Conservation (phyloP, 1,139 yeast species). For the Saccharomyces hybrid region DNA sequence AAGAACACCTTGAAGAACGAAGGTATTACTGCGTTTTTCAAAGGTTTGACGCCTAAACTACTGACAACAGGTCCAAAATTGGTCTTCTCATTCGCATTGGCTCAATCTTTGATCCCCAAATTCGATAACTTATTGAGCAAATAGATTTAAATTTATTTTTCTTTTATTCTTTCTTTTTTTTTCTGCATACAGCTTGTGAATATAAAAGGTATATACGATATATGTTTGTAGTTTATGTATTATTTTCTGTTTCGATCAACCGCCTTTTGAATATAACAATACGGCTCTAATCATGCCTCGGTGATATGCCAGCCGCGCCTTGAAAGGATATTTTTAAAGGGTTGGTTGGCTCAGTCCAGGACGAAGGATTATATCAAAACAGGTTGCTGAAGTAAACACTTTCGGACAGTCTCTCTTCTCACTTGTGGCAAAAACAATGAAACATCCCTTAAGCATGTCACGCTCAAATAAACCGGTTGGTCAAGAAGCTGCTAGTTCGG, state of each 20-base stretch:
- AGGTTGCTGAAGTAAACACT: background rate
- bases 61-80: slow-evolving; percentile 97
- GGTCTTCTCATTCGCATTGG: slow-evolving; percentile 92
- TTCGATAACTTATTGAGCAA: slow-evolving; percentile 58
- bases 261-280: background rate
- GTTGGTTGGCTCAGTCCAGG: background rate
- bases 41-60: slow-evolving; percentile 92
- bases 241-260: background rate
- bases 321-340: background rate
- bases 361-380: background rate
- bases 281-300: background rate
- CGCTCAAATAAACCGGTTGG: slow-evolving; percentile 5
- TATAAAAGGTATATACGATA: background rate
- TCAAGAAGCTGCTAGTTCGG: slow-evolving; percentile 1
- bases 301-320: background rate
- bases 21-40: slow-evolving; percentile 85
- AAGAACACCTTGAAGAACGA: slow-evolving; percentile 90
- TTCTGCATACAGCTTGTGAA: background rate
- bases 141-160: slow-evolving; percentile 5
- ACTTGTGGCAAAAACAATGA: background rate
- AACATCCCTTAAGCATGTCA: background rate
- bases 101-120: slow-evolving; percentile 93
- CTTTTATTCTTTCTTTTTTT: background rate
- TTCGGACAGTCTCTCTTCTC: background rate
- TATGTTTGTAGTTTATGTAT: background rate